Evolutionary conservation across 164 flowering plant genomes (phyloP).

Genomic region (Saururus chinensis): DNA sequence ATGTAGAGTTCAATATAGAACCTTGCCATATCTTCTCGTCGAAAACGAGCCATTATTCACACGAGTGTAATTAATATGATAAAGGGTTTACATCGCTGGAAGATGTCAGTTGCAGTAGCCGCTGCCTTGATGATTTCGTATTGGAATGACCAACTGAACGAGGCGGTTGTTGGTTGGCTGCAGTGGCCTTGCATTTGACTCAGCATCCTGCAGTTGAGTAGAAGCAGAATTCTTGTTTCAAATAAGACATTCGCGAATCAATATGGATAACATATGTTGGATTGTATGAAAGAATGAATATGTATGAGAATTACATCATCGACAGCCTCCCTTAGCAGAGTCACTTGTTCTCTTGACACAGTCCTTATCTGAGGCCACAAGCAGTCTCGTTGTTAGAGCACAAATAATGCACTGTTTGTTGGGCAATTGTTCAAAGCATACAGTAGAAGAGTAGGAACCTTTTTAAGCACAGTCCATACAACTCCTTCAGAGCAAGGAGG

Average conservation of each 20-base stretch:
- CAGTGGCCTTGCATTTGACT: neutral
- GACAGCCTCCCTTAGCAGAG: neutral
- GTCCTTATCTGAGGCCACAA: neutral
- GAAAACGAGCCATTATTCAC: no score
- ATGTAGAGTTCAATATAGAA: no score
- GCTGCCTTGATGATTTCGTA: no score
- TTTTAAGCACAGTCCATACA: neutral
- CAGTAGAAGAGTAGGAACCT: neutral
- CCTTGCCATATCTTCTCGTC: no score
- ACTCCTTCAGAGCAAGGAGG: neutral
- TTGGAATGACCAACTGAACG: neutral
- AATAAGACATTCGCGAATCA: no score
- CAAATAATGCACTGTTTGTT: no score
- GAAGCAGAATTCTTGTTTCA: neutral
- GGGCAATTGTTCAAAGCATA: neutral
- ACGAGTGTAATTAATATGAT: no score
- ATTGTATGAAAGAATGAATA: neutral
- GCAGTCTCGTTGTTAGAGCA: neutral
- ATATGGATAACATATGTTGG: neutral
- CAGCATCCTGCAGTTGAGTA: neutral
- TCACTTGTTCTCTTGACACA: neutral
- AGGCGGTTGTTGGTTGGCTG: neutral
- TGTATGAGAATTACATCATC: neutral
- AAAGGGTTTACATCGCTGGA: no score
- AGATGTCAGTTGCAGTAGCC: no score